phyloP scores from a whole-genome alignment of 2,329 filamentous ascomycete species.

The Aspergillus brunneoviolaceus region DNA sequence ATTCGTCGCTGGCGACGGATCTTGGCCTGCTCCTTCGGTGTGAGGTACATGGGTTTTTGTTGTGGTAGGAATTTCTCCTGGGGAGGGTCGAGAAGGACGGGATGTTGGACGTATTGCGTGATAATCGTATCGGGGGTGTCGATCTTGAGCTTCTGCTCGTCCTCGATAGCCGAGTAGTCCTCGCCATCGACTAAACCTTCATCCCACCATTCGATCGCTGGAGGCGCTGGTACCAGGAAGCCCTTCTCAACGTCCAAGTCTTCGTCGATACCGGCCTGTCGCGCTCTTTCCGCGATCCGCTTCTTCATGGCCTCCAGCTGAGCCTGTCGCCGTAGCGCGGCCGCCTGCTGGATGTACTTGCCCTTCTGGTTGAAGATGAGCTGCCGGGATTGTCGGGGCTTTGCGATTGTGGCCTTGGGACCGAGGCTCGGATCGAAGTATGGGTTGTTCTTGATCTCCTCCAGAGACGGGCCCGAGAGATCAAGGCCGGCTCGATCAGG shows the following conservation, averaged over 20 bases:
- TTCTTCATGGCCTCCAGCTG: constrained; percentile 93
- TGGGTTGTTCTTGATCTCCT: constrained; percentile 68
- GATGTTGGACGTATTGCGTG: constrained; percentile 88
- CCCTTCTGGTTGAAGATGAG: constrained; percentile 92
- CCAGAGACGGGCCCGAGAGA: constrained; percentile 57
- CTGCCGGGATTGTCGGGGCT: constrained; percentile 69
- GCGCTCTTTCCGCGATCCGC: constrained; percentile 80
- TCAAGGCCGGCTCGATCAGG: constrained; percentile 53
- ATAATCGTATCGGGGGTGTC: constrained; percentile 79
- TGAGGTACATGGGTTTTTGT: constrained; percentile 89
- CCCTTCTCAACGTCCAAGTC: constrained; percentile 85
- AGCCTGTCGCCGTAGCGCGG: constrained; percentile 81
- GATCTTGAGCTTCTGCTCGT: constrained; percentile 68
- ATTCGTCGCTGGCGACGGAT: constrained; percentile 84
- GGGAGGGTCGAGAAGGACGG: constrained; percentile 83
- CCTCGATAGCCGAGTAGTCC: constrained; percentile 70
- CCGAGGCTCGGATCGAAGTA: constrained; percentile 74
- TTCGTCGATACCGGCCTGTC: constrained; percentile 91
- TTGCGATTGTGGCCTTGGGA: constrained; percentile 57
- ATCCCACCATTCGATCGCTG: constrained; percentile 96
- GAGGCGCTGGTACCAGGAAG: constrained; percentile 79
- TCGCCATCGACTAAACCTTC: constrained; percentile 76
- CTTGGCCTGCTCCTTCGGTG: constrained; percentile 86
- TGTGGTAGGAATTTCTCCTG: constrained; percentile 79
- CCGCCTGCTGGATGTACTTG: constrained; percentile 94